Evolutionary conservation across 2,329 filamentous ascomycete species (phyloP).

Genomic region (Periconia macrospinosa): DNA sequence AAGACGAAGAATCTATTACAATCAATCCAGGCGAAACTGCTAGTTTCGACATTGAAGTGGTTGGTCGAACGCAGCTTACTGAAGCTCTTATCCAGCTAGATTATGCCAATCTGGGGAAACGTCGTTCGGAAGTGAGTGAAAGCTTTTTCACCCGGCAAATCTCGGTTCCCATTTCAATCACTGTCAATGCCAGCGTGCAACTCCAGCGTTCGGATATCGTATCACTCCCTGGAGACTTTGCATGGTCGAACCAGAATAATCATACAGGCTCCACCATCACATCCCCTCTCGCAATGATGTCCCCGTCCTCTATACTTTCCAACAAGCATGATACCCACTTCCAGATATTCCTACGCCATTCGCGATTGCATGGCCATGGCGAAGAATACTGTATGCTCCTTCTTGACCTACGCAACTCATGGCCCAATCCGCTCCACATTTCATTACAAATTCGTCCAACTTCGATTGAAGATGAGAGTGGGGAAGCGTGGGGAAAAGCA

Average conservation of each 20-base stretch:
- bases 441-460: constrained; percentile 55
- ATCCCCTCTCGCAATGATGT: constrained; percentile 1
- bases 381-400: constrained; percentile 75
- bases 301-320: constrained; percentile 8
- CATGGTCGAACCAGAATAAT: constrained; percentile 56
- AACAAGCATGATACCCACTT: constrained; percentile 45
- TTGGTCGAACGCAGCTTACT: constrained; percentile 83
- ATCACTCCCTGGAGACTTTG: constrained; percentile 70
- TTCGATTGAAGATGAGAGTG: neutral
- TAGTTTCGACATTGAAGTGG: constrained; percentile 79
- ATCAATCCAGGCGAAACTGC: constrained; percentile 70
- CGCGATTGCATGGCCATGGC: constrained; percentile 46
- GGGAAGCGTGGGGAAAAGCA: constrained; percentile 20
- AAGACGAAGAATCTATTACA: constrained; percentile 50
- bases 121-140: constrained; percentile 67
- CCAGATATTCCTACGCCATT: constrained; percentile 48
- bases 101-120: constrained; percentile 77
- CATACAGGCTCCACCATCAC: neutral
- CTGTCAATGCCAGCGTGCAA: constrained; percentile 89
- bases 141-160: constrained; percentile 84
- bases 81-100: constrained; percentile 80
- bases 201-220: constrained; percentile 78
- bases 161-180: constrained; percentile 78
- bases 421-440: constrained; percentile 77
- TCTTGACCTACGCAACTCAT: constrained; percentile 84